Percentiles rank a stretch among this genome's conserved stretches.
Conservation (phyloP, 176 grass and related monocot species). For the Lolium rigidum region DNA sequence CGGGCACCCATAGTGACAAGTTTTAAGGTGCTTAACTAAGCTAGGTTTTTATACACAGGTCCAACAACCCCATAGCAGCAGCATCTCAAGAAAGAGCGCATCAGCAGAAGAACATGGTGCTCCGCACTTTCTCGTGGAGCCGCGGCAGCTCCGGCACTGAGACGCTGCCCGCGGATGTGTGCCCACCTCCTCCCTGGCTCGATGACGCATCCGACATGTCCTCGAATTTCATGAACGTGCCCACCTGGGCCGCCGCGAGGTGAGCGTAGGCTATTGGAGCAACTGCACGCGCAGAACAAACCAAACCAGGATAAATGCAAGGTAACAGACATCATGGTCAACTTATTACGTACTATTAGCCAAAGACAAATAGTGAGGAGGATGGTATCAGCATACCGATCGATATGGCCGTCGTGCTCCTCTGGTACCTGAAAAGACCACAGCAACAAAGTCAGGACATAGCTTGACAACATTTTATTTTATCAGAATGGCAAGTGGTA, state of each 20-base stretch:
- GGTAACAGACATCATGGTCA: neutral
- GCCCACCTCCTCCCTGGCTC: conserved; percentile 66
- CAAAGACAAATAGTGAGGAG: neutral
- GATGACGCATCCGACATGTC: conserved; percentile 69
- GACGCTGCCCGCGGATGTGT: conserved; percentile 42
- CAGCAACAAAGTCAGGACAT: neutral
- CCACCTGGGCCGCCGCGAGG: conserved; percentile 73
- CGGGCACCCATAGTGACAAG: no score
- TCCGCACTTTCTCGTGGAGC: conserved; percentile 78
- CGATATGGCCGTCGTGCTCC: conserved; percentile 88
- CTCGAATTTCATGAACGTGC: conserved; percentile 84
- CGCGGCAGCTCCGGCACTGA: conserved; percentile 72
- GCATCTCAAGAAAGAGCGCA: no score
- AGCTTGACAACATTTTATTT: neutral
- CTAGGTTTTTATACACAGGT: no score
- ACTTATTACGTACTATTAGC: neutral
- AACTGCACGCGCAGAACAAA: conserved; percentile 52
- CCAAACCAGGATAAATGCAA: neutral
- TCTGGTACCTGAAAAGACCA: conserved; percentile 72
- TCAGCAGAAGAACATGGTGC: conserved; percentile 93
- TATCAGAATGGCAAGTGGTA: no score
- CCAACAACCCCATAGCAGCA: no score
- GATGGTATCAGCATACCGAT: conserved; percentile 51
- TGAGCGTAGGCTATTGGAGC: conserved; percentile 84
- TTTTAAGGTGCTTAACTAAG: no score